phyloP scores from a whole-genome alignment of 768 basidiomycete genomes.

The Hemileccinum impolitum region DNA sequence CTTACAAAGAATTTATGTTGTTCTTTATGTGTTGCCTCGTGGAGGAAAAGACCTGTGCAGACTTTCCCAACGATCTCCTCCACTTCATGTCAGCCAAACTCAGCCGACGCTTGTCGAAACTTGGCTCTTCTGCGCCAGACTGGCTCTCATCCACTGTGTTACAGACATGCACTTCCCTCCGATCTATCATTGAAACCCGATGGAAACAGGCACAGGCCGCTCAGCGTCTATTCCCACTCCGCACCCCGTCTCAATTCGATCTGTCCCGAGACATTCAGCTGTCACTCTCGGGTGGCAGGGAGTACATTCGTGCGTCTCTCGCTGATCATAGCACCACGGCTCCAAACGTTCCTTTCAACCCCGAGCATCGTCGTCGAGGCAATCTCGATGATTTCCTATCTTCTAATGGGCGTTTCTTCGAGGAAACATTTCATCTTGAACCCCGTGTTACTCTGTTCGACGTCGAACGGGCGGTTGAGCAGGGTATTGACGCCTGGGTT shows the following conservation, averaged over 20 bases:
- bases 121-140: constrained; percentile 10
- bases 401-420: constrained; percentile 14
- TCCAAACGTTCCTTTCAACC: constrained; percentile 1
- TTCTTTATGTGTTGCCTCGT: constrained; percentile 17
- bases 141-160: constrained; percentile 40
- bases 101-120: constrained; percentile 12
- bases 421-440: constrained; percentile 4
- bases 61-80: constrained; percentile 26
- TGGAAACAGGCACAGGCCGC: constrained; percentile 32
- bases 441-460: constrained; percentile 31
- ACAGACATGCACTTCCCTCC: constrained; percentile 25
- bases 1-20: too few species aligned
- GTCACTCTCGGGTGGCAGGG: constrained; percentile 28
- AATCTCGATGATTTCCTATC: too few species aligned
- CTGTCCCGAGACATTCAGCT: constrained; percentile 30
- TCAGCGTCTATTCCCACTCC: constrained; percentile 25
- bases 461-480: constrained; percentile 34
- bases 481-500: constrained; percentile 34
- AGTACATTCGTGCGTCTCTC: constrained; percentile 29
- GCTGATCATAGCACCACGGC: constrained; percentile 4
- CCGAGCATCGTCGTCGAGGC: constrained; percentile 7
- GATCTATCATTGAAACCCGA: constrained; percentile 25
- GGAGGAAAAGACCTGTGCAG: constrained; percentile 8
- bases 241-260: constrained; percentile 29
- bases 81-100: constrained; percentile 28